Evolutionary conservation across 208 protist genomes (phyloP), one percentile per base, ranked within the genome.

Genomic region (Leishmania turanica): DNA sequence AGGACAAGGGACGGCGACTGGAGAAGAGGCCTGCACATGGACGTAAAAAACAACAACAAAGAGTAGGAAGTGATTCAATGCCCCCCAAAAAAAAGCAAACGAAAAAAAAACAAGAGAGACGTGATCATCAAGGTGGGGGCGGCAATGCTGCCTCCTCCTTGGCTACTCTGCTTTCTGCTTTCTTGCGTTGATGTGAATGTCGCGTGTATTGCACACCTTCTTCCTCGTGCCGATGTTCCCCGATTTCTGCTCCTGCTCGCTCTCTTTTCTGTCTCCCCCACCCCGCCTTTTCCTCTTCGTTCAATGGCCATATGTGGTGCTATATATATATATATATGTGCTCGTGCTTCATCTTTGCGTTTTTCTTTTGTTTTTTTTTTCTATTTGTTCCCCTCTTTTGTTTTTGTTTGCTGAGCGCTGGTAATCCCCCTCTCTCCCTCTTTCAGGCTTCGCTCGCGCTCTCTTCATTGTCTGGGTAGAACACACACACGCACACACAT

Each of bases 131-230:
- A 40, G 60, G 31, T 15, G n/a, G n/a, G n/a, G 60, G 27, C n/a
- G n/a, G 27, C 11, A 13, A 37, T 11, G 31, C 69, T 31, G 15
- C 3, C 37, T 53, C 21, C n/a, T 49, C 66, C 8, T 71, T 71
- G 13, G 31, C 66, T 9, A 3, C 37, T 47, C 9, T n/a, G 37
- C 66, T 21, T 31, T 24, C 53, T 40, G 21, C 47, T 74, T 75
- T 49, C 64, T 75, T 15, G 15, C 13, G n/a, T 17, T 31, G 60
- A 66, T 56, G 42, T 37, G 47, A 53, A 51, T n/a, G 3, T 47
- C 7, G 4, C 21, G n/a, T 82, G 13, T 42, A 21, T 27, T 54
- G 49, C 27, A 68, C 78, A 68, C 78, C 21, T 66, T 75, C 42
- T 58, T 53, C 21, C 13, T 72, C 2, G 42, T 64, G 24, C n/a